Evolutionary conservation across 1,284 basidiomycete species (phyloP).

Genomic region (Ganoderma multipileum): DNA sequence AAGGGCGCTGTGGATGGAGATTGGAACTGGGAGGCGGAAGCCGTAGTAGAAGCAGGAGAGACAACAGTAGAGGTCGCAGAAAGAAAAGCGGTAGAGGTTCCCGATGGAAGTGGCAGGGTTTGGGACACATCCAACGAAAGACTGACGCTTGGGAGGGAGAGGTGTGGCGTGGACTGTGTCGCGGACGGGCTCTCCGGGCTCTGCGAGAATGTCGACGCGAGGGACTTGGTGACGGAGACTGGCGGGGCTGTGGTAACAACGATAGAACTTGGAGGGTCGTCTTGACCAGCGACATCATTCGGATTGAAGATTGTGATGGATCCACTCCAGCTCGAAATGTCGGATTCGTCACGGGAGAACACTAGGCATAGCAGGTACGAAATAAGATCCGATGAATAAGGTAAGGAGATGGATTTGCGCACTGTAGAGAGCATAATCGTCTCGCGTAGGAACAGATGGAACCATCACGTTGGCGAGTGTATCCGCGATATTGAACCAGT

Average conservation of each 20-base stretch:
- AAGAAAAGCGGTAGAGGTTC: not conserved
- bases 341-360: slow-evolving; percentile 17
- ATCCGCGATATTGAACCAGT: slow-evolving; percentile 27
- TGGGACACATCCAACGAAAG: not conserved
- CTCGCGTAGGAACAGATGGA: slow-evolving; percentile 24
- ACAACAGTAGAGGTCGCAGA: not conserved
- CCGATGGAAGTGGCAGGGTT: not conserved
- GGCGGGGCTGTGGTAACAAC: slow-evolving; percentile 29
- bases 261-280: slow-evolving; percentile 17
- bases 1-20: not conserved
- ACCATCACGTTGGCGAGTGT: slow-evolving; percentile 26
- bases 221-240: slow-evolving; percentile 21
- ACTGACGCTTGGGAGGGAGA: not conserved
- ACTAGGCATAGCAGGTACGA: not conserved
- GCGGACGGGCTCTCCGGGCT: slow-evolving; percentile 11
- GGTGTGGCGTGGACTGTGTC: not conserved
- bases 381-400: not conserved
- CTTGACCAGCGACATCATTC: slow-evolving; percentile 23
- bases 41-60: not conserved
- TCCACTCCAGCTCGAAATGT: slow-evolving; percentile 26
- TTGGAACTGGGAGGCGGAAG: not conserved
- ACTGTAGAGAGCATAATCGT: slow-evolving; percentile 29
- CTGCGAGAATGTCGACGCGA: slow-evolving; percentile 17
- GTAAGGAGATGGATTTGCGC: not conserved
- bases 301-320: slow-evolving; percentile 30